Evolutionary conservation across 2,329 filamentous ascomycete species (phyloP), one percentile per base, ranked within the genome.

Genomic region (Pestalotiopsis sp.): DNA sequence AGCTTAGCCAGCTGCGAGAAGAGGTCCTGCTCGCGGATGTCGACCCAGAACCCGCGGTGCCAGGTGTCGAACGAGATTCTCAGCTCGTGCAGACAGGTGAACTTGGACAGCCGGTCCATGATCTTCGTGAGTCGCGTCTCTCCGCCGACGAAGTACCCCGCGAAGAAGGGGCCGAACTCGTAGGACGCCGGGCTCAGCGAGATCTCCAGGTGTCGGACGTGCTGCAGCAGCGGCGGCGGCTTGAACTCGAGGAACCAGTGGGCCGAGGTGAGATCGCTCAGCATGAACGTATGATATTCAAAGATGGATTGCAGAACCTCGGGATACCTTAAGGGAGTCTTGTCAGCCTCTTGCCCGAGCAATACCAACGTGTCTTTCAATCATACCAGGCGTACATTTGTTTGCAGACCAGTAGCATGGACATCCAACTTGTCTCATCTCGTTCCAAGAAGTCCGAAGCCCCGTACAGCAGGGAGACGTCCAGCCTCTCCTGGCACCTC

Each of bases 291-390:
- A 63, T 78, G 75, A 4, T 69, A 74, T 65, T 78, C 76, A 20
- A 79, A 71, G 23, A 78, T 77, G 3, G 77, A 78, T 25, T 74
- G 72, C 27, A 77, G 65, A 11, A 77, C 74, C 70, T 79, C 77
- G 23, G 75, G 76, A 66, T 78, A 75, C 74, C 77, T 79, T 69
- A 12, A 12, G 4, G 11, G 27, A 4, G 58, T 3, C 57, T 11
- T 17, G 38, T 31, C 13, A 39, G 67, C 38, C 31, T 38, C 25
- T 52, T 9, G 56, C 59, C 31, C 39, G 20, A 56, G 13, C 23
- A 41, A 57, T 20, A 25, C 3, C 39, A n/a, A 36, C 6, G n/a
- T 38, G 6, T 27, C 36, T 27, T 5, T 23, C 20, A n/a, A 12
- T 39, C 36, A 17, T 14, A n/a, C 41, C 20, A 14, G 23, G 31